phyloP scores from a whole-genome alignment of 2,329 filamentous ascomycete genomes.

The Penicillium concentricum region DNA sequence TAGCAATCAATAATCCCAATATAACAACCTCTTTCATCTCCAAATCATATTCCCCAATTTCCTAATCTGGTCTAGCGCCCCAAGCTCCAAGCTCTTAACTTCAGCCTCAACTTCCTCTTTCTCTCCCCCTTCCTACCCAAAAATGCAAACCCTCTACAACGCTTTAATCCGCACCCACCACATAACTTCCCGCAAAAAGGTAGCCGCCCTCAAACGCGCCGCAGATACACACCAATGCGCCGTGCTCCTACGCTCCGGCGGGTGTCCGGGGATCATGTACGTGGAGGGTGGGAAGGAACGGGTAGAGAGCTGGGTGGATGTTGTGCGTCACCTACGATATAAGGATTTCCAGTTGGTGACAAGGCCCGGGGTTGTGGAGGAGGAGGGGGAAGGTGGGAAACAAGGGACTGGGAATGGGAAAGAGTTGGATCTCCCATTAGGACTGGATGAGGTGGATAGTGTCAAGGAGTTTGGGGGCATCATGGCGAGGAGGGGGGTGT shows the following conservation, averaged over 20 bases:
- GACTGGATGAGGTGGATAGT: conserved; percentile 59
- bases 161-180: conserved; percentile 76
- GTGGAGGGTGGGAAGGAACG: conserved; percentile 58
- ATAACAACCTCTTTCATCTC: background rate
- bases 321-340: conserved; percentile 65
- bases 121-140: background rate
- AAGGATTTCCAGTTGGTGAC: conserved; percentile 68
- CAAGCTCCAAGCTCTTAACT: background rate
- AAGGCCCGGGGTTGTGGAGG: conserved; percentile 47
- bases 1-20: no score
- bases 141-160: conserved; percentile 42
- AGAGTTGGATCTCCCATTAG: conserved; percentile 11
- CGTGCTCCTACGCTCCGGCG: conserved; percentile 65
- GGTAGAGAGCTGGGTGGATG: conserved; percentile 63
- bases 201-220: conserved; percentile 62
- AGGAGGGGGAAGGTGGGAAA: conserved; percentile 13
- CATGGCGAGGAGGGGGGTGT: conserved; percentile 61
- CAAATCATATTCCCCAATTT: no score
- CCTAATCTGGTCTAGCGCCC: background rate
- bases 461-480: conserved; percentile 63
- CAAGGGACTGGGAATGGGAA: background rate
- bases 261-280: conserved; percentile 75
- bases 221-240: conserved; percentile 61
- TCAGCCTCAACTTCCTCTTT: background rate
- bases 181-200: conserved; percentile 77